These are phyloP conservation scores for Tulasnella sp. DNA, from an alignment of 768 basidiomycete species.

Conservation along the genomic window DNA sequence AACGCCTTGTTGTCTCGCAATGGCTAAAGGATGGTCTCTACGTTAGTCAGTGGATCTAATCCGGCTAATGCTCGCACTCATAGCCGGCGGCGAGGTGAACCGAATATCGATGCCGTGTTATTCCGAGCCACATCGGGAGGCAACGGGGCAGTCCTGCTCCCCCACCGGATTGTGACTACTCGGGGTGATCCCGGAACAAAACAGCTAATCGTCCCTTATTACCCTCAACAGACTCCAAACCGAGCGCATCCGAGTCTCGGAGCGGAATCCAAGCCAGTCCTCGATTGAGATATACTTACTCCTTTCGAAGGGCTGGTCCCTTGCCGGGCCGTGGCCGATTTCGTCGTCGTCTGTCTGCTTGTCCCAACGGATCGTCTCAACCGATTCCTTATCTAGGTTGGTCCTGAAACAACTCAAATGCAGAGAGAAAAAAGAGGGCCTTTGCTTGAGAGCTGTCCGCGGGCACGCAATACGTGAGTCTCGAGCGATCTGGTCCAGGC, in stretches of 20 bases:
- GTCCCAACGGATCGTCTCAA: constrained; percentile 1
- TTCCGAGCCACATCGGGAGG: background rate
- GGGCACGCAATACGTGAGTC: background rate
- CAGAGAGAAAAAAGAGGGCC: background rate
- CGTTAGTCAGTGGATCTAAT: background rate
- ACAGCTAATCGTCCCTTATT: background rate
- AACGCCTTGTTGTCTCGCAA: background rate
- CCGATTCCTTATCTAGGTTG: background rate
- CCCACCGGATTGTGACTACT: background rate
- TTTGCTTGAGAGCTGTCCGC: constrained; percentile 1
- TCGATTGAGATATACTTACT: background rate
- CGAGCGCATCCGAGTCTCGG: background rate
- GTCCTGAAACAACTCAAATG: background rate
- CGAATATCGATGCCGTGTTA: background rate
- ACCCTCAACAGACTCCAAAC: no score
- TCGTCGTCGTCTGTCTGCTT: background rate
- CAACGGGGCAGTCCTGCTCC: background rate
- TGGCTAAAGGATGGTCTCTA: background rate
- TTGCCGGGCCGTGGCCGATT: background rate
- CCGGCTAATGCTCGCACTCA: background rate
- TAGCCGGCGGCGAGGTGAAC: constrained; percentile 10
- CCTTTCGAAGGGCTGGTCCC: background rate
- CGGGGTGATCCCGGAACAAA: constrained; percentile 12
- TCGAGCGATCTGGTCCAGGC: background rate
- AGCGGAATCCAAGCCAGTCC: background rate